Base-by-base conservation (phyloP, 345 rosid genomes). In the Trapa incisa region DNA sequence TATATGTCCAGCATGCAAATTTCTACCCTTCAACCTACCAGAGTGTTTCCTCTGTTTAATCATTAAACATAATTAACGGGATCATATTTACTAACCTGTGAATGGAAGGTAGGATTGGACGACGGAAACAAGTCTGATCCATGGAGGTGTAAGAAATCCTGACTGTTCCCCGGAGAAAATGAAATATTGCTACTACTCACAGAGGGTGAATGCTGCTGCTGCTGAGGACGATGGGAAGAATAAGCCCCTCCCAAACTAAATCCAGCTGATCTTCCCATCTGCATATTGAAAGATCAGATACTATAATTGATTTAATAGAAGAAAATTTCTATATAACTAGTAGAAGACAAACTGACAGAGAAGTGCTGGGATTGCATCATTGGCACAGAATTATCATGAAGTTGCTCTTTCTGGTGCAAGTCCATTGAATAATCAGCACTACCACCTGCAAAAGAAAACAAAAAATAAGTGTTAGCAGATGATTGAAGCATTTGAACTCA, bases 291-390 rank as follows among this genome's bases (percentile, higher is more conserved):
- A 29, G 53, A 15, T 69, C 52, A 45, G 58, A 69, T 61, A 37
- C 61, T 67, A 41, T 8, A 41, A 41, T 3, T 41, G 43, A 16
- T 35, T 42, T 37, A n/a, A 32, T 3, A 14, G 56, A n/a, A 33
- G 10, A 22, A 13, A n/a, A 8, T 14, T 9, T 37, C 29, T 33
- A 5, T 22, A 32, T 35, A 37, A n/a, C 32, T 8, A n/a, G 43
- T 29, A 63, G 47, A 65, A 33, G 70, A 57, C 14, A 58, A 64
- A 75, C 99, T 81, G 79, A 95, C 99, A 68, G 97, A 82, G 76
- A 89, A 91, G 82, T 87, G 93, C 81, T 95, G 99, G 70, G 99
- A 85, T 77, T 89, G 99, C 92, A 95, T 91, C 96, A 91, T 85
- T 65, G 99, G 84, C 89, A 89, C 79, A 35, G 97, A 68, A 80